Evolutionary conservation across 2,329 filamentous ascomycete species (phyloP), one percentile per base, ranked within the genome.

Genomic region (Aphanocladium album): DNA sequence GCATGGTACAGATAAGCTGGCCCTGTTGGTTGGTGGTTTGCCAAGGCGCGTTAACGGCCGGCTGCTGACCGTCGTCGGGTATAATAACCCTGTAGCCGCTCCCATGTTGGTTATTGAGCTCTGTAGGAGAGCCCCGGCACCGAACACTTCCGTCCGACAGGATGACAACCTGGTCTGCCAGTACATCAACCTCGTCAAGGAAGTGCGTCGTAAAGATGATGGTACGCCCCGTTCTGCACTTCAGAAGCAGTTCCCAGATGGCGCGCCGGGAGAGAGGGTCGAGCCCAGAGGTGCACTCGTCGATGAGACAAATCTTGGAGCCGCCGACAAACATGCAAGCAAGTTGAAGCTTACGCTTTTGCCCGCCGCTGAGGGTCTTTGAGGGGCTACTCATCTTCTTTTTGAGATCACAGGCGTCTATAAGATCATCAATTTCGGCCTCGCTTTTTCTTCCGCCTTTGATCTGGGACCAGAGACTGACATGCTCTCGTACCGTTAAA

Each of bases 261-360:
- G 86, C 87, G 27, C 86, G 74, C 46, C 87, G 77, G 1, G 85
- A 87, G 0, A 89, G 74, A 1, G 87, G 86, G 69, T 89, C 87
- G 19, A 89, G 73, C 4, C 87, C 87, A 33, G 83, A 86, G 0
- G 84, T 87, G 21, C 87, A 86, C 68, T 90, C 87, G 65, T 90
- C 87, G 27, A 90, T 80, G 63, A 85, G 83, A 67, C 87, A 89
- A 1, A 89, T 78, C n/a, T 78, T 80, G n/a, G 83, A 85, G 12
- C 84, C 85, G 50, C 87, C 87, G 1, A 84, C 86, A 66, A 90
- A 85, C 86, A 89, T 89, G 77, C 88, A 87, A 0, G 85, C 86
- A 9, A 57, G 54, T 43, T 57, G 54, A 14, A 57, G 54, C 54
- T 57, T 57, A 16, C 54, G 54, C 54, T 57, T 57, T 27, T 57